phyloP scores from a whole-genome alignment of 768 basidiomycete genomes.

The Gelatoporia subvermispora region DNA sequence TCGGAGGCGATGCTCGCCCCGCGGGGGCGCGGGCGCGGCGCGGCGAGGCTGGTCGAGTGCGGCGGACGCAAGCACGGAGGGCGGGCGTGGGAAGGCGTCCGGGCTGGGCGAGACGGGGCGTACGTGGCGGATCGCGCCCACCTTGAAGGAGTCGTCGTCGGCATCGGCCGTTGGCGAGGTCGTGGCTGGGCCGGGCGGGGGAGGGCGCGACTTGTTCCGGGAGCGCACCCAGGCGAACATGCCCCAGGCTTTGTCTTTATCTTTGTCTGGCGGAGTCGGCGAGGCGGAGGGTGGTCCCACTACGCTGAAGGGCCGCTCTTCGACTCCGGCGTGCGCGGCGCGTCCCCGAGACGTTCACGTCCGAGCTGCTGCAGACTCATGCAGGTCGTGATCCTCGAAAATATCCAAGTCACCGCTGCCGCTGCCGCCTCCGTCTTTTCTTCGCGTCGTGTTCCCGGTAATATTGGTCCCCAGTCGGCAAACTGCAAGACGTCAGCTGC shows the following conservation, averaged over 20 bases:
- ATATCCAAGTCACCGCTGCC: too few relatives aligned
- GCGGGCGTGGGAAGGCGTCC: slow-evolving; percentile 20
- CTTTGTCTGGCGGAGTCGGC: slow-evolving; percentile 25
- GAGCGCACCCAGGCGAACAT: slow-evolving; percentile 42
- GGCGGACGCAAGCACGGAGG: slow-evolving; percentile 13
- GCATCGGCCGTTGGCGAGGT: slow-evolving; percentile 16
- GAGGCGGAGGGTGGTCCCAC: slow-evolving; percentile 12
- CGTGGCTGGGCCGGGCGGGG: slow-evolving; percentile 19
- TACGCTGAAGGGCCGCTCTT: too few relatives aligned
- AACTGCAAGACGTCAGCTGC: too few relatives aligned
- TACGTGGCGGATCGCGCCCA: slow-evolving; percentile 71
- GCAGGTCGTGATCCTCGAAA: too few relatives aligned
- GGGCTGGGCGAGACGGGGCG: slow-evolving; percentile 37
- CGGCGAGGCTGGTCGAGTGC: slow-evolving; percentile 7
- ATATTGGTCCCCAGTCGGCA: too few relatives aligned
- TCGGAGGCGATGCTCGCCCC: slow-evolving; percentile 57
- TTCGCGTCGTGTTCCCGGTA: too few relatives aligned
- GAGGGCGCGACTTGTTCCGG: slow-evolving; percentile 36
- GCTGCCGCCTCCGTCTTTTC: too few relatives aligned
- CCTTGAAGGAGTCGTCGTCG: slow-evolving; percentile 54
- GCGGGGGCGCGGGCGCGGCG: slow-evolving; percentile 47
- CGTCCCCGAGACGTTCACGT: too few relatives aligned
- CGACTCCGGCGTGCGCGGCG: too few relatives aligned
- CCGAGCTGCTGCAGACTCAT: too few relatives aligned
- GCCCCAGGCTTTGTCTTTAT: slow-evolving; percentile 27